A percentile compares a stretch with the other conserved stretches of the same genome.
phyloP scores from a whole-genome alignment of 2,329 filamentous ascomycete genomes.

The Apiospora pterosperma region DNA sequence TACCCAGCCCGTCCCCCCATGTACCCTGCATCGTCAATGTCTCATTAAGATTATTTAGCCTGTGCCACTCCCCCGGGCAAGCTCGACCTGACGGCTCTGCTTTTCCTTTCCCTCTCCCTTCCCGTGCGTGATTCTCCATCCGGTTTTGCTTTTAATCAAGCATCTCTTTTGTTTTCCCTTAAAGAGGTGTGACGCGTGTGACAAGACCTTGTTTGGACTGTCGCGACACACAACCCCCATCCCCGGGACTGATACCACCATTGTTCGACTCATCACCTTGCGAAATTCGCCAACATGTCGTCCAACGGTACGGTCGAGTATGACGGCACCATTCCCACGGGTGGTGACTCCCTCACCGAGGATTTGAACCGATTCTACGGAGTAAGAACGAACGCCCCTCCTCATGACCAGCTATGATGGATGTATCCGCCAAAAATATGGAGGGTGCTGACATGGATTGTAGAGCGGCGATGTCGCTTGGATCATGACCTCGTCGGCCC shows the following conservation, averaged over 20 bases:
- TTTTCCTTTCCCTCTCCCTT: not conserved
- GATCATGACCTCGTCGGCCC: constrained; percentile 71
- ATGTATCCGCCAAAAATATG: not conserved
- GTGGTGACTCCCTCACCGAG: constrained; percentile 50
- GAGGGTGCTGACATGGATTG: constrained; percentile 5
- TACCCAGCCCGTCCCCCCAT: not conserved
- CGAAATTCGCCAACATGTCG: constrained; percentile 9
- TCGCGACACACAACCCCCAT: not conserved
- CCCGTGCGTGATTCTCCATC: not conserved
- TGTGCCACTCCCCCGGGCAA: not conserved
- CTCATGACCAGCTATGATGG: constrained; percentile 12
- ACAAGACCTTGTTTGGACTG: not conserved
- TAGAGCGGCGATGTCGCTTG: constrained; percentile 80
- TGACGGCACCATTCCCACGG: constrained; percentile 53
- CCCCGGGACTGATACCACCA: not conserved
- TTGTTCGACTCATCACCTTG: not conserved
- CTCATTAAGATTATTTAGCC: not conserved
- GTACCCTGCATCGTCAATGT: constrained; percentile 3
- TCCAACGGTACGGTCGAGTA: constrained; percentile 32
- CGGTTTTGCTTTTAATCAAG: not conserved
- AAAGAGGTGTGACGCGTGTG: not conserved
- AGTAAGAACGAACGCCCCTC: constrained; percentile 4
- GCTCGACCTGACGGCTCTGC: not conserved
- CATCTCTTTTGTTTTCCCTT: not conserved
- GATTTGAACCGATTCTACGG: constrained; percentile 78